A percentile compares a stretch with the other conserved stretches of the same genome.
Evolutionary conservation across 2,329 filamentous ascomycete genomes (phyloP).

Genomic region (Mycosphaerella sp.): DNA sequence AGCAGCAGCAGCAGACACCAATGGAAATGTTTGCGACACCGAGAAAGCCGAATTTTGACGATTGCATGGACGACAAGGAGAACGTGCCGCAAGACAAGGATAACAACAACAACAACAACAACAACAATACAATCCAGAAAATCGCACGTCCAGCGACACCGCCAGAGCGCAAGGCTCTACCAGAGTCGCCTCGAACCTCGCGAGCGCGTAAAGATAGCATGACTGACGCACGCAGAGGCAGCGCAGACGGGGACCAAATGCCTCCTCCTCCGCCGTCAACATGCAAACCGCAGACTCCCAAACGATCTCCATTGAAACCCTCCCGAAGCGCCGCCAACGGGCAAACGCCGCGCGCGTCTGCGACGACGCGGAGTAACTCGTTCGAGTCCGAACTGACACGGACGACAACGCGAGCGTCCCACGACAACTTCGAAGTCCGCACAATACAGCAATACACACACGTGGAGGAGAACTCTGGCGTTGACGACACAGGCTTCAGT

Average conservation of each 20-base stretch:
- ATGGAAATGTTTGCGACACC: conserved; percentile 19
- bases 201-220: conserved; percentile 20
- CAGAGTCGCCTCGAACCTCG: conserved; percentile 7
- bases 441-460: conserved; percentile 4
- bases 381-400: conserved; percentile 16
- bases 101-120: conserved; percentile 9
- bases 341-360: conserved; percentile 24
- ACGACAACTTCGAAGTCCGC: conserved; percentile 7
- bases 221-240: conserved; percentile 18
- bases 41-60: conserved; percentile 5
- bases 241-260: conserved; percentile 28
- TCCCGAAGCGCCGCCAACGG: conserved; percentile 22
- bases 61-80: conserved; percentile 29
- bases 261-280: conserved; percentile 30
- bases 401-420: neutral
- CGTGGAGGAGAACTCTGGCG: conserved; percentile 18
- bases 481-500: conserved; percentile 72
- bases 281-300: conserved; percentile 20
- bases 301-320: conserved; percentile 26
- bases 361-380: conserved; percentile 18
- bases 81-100: conserved; percentile 22
- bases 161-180: conserved; percentile 20
- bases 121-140: conserved; percentile 11
- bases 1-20: conserved; percentile 18
- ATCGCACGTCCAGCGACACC: conserved; percentile 24